phyloP scores from a whole-genome alignment of 495 filamentous ascomycete species.

The Hyaloscypha variabilis region DNA sequence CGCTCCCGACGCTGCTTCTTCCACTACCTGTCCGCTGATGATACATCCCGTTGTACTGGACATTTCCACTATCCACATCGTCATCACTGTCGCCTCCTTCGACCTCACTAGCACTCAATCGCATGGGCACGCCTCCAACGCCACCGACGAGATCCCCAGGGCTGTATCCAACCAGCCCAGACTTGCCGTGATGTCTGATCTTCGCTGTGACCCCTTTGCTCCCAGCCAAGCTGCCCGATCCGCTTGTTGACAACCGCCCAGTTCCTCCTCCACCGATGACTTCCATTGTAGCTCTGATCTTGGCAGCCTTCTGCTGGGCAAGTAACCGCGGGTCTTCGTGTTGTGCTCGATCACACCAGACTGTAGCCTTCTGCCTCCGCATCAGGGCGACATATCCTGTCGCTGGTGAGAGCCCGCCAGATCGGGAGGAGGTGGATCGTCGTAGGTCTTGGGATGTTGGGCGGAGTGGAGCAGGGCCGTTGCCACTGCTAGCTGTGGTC shows the following conservation, averaged over 20 bases:
- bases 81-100: conserved; percentile 80
- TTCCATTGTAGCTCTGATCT: conserved; percentile 80
- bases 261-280: conserved; percentile 56
- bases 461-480: conserved; percentile 49
- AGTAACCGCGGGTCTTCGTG: conserved; percentile 84
- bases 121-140: conserved; percentile 78
- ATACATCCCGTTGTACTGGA: conserved; percentile 47
- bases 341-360: conserved; percentile 97
- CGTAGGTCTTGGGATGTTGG: conserved; percentile 64
- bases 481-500: conserved; percentile 58
- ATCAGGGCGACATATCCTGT: conserved; percentile 90
- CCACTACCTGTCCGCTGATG: conserved; percentile 76
- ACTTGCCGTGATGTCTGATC: conserved; percentile 77
- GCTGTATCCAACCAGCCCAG: conserved; percentile 70
- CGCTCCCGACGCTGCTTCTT: conserved; percentile 74
- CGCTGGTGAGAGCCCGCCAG: conserved; percentile 59
- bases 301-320: conserved; percentile 80
- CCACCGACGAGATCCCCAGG: conserved; percentile 73
- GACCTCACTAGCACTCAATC: conserved; percentile 91
- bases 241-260: conserved; percentile 26
- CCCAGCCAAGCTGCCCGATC: conserved; percentile 25
- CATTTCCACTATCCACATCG: conserved; percentile 62
- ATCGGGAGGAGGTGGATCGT: conserved; percentile 72
- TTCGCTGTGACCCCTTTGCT: conserved; percentile 69
- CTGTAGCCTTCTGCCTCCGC: conserved; percentile 94